Base-by-base conservation (phyloP, 768 basidiomycete genomes). In the Sporobolomyces phaffii region DNA sequence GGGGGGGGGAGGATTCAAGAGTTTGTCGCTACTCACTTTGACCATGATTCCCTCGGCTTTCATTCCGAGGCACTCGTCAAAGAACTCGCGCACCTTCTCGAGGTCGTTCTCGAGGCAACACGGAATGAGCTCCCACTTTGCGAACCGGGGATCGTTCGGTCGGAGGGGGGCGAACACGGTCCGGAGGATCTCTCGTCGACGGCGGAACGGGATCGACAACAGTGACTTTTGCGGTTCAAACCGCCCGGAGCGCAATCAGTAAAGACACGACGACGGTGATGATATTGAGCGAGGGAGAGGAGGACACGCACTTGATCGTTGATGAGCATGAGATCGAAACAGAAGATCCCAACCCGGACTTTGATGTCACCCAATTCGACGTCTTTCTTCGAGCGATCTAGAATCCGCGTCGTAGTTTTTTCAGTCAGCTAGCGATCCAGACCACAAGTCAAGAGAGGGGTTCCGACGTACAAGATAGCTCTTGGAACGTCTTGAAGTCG, bases 21-120 rank as follows among this genome's bases (percentile, higher is more conserved):
- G n/a, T n/a, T n/a, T n/a, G n/a, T n/a, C n/a, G n/a, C n/a, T 29
- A 26, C 56, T 14, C 33, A 70, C 87, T 78, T 96, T 96, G 74
- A 94, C 83, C 91, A 96, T 93, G 68, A 94, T 80, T n/a, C 92
- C 92, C 77, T 96, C 92, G 62, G 87, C 89, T 60, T 85, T 85
- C 75, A 86, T 86, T 74, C 85, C 45, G 11, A 71, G 43, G 4
- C 89, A 86, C 64, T 81, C 81, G 73, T 84, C 78, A 84, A 90
- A 90, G 77, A 94, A 94, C 8, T 79, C 82, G 76, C 88, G 83
- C 10, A 94, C 81, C 17, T 77, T 81, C n/a, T 82, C 82, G 61
- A 78, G 78, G 2, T 82, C 81, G 18, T 85, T 87, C 47, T 81
- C 80, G 41, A 81, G 80, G 73, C 87, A 87, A 68, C 84, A 83